Percentiles rank a stretch among this genome's conserved stretches.
Conservation (phyloP, 2,329 filamentous ascomycete species). For the Fusarium xylarioides region DNA sequence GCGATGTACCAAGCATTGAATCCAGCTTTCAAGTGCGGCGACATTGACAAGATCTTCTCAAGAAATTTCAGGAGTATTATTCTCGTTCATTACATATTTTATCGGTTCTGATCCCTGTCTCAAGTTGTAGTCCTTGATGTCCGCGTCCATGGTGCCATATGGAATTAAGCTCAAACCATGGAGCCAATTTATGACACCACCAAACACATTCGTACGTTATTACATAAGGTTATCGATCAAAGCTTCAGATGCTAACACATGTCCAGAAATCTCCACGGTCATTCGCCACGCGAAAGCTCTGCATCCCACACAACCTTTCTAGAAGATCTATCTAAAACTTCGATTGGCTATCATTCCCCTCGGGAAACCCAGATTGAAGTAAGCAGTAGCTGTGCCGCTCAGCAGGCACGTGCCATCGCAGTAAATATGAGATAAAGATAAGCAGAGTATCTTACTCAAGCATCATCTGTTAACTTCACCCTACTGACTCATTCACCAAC, state of each 20-base stretch:
- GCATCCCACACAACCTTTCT: not conserved
- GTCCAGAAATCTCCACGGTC: rapidly evolving
- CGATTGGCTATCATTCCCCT: rapidly evolving
- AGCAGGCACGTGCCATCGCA: not conserved
- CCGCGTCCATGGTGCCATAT: rapidly evolving
- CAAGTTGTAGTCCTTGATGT: rapidly evolving
- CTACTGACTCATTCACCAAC: not conserved
- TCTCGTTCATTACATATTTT: rapidly evolving
- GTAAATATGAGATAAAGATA: not conserved
- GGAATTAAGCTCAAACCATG: not conserved
- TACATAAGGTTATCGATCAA: rapidly evolving
- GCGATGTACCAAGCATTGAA: rapidly evolving
- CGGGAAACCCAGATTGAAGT: no score
- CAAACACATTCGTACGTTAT: rapidly evolving
- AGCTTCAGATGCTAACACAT: rapidly evolving
- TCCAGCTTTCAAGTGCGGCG: rapidly evolving
- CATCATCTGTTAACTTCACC: rapidly evolving
- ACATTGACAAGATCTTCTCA: rapidly evolving
- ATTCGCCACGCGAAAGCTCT: not conserved
- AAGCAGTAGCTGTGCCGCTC: not conserved
- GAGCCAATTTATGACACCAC: not conserved
- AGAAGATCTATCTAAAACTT: not conserved
- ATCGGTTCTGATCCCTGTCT: rapidly evolving
- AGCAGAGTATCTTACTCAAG: not conserved
- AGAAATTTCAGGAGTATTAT: rapidly evolving